These are phyloP conservation scores for Schwanniomyces yamadae DNA, from an alignment of 805 yeast species.

Conservation along the genomic window DNA sequence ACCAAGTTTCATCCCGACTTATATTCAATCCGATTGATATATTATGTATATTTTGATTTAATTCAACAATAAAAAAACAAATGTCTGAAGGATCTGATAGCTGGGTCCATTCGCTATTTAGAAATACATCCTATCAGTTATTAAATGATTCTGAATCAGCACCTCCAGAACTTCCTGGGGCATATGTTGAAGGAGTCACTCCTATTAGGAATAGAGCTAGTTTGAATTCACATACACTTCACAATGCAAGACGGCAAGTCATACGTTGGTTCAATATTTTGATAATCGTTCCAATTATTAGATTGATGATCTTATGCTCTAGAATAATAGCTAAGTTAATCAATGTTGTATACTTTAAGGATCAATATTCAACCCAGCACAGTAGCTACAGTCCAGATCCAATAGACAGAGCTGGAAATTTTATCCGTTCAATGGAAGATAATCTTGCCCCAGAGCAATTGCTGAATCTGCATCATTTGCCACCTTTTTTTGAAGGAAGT, in stretches of 20 bases:
- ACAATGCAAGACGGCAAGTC: constrained; percentile 3
- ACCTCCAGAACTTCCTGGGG: constrained; percentile 19
- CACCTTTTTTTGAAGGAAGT: constrained; percentile 66
- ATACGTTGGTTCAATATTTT: constrained; percentile 10
- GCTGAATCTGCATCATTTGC: constrained; percentile 16
- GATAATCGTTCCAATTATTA: constrained; percentile 26
- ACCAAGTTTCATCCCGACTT: neutral
- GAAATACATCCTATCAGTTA: constrained; percentile 8
- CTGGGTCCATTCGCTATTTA: constrained; percentile 12
- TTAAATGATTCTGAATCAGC: constrained; percentile 5
- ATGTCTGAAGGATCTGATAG: constrained; percentile 5
- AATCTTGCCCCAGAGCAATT: constrained; percentile 25
- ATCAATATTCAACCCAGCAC: constrained; percentile 11
- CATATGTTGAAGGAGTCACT: constrained; percentile 18
- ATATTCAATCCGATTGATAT: no score
- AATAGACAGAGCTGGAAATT: constrained; percentile 50
- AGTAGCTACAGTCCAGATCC: constrained; percentile 41
- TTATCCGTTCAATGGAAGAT: constrained; percentile 53
- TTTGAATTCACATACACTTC: constrained; percentile 19
- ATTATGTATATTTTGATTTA: no score
- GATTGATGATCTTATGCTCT: constrained; percentile 21
- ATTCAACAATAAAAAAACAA: neutral
- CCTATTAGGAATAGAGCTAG: constrained; percentile 8
- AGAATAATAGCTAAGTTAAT: constrained; percentile 23
- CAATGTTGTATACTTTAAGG: constrained; percentile 25